Evolutionary conservation across 2,329 filamentous ascomycete genomes (phyloP).

Genomic region (Trichoderma sp.): DNA sequence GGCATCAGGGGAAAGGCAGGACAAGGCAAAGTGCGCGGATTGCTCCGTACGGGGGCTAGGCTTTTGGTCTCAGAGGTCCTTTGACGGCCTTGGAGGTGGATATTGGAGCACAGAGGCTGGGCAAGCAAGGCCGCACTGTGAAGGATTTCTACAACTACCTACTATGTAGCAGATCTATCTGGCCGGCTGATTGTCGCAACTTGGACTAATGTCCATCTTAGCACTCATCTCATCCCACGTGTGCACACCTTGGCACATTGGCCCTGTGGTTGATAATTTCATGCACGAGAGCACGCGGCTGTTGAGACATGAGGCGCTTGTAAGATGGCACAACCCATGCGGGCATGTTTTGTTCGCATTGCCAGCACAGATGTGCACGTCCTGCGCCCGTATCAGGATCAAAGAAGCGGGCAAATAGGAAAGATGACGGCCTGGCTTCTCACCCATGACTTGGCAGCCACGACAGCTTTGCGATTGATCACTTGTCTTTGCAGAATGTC

Average conservation of each 20-base stretch:
- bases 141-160: not conserved
- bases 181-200: not conserved
- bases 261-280: not conserved
- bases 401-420: not conserved
- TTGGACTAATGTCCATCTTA: not conserved
- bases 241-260: not conserved
- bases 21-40: not conserved
- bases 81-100: not conserved
- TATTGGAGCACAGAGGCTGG: not conserved
- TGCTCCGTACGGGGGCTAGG: not conserved
- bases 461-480: conserved; percentile 14
- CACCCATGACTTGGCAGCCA: not conserved
- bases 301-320: not conserved
- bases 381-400: not conserved
- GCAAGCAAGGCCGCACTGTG: not conserved
- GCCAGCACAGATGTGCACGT: not conserved
- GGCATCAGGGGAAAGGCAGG: not conserved
- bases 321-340: not conserved
- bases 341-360: not conserved
- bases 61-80: not conserved
- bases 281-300: not conserved
- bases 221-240: not conserved
- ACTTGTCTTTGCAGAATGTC: not conserved
- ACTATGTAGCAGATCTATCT: not conserved
- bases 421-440: not conserved